Conservation (phyloP, 441 rosid genomes). For the Capsella rubella region DNA sequence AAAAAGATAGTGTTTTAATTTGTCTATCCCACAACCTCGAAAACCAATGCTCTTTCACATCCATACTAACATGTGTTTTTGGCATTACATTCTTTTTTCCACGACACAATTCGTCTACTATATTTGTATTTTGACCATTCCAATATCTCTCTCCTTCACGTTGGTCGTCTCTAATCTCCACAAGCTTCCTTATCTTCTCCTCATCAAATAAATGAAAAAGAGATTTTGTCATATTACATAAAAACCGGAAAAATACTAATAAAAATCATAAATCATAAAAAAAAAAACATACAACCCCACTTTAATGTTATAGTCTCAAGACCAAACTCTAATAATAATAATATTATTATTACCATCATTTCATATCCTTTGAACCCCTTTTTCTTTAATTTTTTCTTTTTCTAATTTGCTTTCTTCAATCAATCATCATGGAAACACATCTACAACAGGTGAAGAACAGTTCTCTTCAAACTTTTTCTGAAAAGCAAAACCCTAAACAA, state of each 20-base stretch:
- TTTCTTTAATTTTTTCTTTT: conserved; percentile 17
- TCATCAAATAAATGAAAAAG: conserved; percentile 13
- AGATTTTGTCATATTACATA: conserved; percentile 40
- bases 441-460: conserved; percentile 48
- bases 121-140: conserved; percentile 38
- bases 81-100: conserved; percentile 30
- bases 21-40: neutral
- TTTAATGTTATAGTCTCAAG: conserved; percentile 17
- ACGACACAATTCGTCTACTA: conserved; percentile 32
- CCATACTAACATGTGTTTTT: conserved; percentile 4
- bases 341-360: conserved; percentile 31
- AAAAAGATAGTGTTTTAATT: no score
- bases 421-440: conserved; percentile 59
- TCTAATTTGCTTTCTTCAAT: neutral
- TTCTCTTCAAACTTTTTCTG: conserved; percentile 36
- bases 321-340: conserved; percentile 37
- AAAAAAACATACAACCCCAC: conserved; percentile 27
- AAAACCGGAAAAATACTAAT: conserved; percentile 39
- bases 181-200: conserved; percentile 47
- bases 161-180: conserved; percentile 42
- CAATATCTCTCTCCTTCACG: conserved; percentile 34
- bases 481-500: conserved; percentile 48
- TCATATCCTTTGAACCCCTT: conserved; percentile 38
- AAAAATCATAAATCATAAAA: conserved; percentile 24
- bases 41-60: conserved; percentile 21